These are phyloP conservation scores for Clausena lansium DNA, from an alignment of 345 rosid species.

Conservation along the genomic window DNA sequence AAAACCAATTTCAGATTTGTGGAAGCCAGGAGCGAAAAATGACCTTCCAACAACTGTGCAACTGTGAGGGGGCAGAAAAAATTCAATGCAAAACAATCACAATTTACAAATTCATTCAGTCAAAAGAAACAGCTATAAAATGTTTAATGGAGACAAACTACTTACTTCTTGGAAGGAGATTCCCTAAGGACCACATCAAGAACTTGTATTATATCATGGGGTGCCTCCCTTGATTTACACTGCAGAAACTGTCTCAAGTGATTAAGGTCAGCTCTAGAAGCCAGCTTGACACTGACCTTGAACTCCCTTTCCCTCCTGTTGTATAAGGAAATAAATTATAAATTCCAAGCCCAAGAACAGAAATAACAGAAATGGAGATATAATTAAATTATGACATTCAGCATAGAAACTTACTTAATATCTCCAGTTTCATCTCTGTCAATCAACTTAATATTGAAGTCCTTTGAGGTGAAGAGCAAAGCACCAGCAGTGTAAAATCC, in stretches of 20 bases:
- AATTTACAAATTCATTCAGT: neutral
- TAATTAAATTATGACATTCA: neutral
- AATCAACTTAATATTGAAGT: slow-evolving; percentile 41
- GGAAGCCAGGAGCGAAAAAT: slow-evolving; percentile 48
- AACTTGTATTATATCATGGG: slow-evolving; percentile 59
- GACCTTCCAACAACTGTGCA: slow-evolving; percentile 55
- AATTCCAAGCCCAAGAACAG: neutral
- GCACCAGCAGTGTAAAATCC: slow-evolving; percentile 57
- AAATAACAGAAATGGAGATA: neutral
- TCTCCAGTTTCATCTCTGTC: slow-evolving; percentile 49
- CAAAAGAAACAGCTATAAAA: neutral
- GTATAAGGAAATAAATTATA: neutral
- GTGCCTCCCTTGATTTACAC: slow-evolving; percentile 52
- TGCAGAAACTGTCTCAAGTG: slow-evolving; percentile 49
- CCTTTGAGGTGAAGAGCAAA: slow-evolving; percentile 47
- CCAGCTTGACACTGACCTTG: slow-evolving; percentile 48
- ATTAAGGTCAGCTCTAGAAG: slow-evolving; percentile 54
- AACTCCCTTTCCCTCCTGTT: slow-evolving; percentile 51
- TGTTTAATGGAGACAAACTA: neutral
- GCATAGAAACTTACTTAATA: slow-evolving; percentile 25
- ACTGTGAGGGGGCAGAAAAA: slow-evolving; percentile 22
- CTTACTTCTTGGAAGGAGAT: slow-evolving; percentile 33
- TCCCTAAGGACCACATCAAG: slow-evolving; percentile 62
- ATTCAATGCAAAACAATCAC: neutral
- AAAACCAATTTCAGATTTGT: slow-evolving; percentile 48